These are phyloP conservation scores for Arctium minus DNA, from an alignment of 129 eudicot species.

Conservation along the genomic window DNA sequence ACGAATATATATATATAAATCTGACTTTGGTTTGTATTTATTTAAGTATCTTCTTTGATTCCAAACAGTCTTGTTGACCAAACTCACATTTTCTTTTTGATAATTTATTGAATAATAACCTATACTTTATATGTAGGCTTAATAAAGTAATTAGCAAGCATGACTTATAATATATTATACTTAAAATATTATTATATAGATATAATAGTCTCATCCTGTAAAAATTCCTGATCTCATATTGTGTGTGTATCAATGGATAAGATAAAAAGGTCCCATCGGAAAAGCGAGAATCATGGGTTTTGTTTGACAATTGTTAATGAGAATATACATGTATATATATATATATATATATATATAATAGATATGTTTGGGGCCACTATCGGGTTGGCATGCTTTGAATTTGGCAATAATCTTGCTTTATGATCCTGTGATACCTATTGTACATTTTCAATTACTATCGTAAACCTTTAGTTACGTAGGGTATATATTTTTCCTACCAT, in stretches of 20 bases:
- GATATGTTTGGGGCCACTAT: conserved; percentile 3
- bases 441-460: neutral
- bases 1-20: neutral
- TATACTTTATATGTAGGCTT: neutral
- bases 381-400: conserved; percentile 24
- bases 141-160: too few relatives aligned
- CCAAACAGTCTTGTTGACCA: neutral
- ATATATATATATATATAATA: neutral
- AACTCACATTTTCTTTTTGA: neutral
- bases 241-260: neutral
- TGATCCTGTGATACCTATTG: conserved; percentile 20
- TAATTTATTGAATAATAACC: neutral
- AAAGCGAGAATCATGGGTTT: conserved; percentile 15
- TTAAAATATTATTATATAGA: too few relatives aligned
- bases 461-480: neutral
- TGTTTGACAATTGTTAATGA: conserved; percentile 10
- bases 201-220: neutral
- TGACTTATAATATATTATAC: too few relatives aligned
- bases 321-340: neutral
- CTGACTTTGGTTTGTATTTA: neutral
- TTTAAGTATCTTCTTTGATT: neutral
- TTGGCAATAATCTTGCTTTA: conserved; percentile 11
- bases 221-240: neutral
- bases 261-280: neutral
- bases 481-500: neutral